Base-by-base conservation (phyloP, 2,329 filamentous ascomycete genomes). In the Aureobasidium sp. region DNA sequence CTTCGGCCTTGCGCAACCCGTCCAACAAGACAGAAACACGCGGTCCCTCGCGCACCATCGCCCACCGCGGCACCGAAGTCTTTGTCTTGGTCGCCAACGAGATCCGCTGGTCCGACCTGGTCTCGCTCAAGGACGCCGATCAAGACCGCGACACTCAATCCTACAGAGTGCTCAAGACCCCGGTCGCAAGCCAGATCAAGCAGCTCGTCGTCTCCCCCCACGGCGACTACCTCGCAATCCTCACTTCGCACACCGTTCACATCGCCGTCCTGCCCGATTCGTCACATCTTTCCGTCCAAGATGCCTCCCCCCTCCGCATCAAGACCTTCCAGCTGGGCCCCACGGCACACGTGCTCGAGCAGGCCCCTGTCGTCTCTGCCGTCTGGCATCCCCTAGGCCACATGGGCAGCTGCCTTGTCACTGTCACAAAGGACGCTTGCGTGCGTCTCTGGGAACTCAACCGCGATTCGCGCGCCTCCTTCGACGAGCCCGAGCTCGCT, bases 351-450 rank as follows among this genome's bases (percentile, higher is more conserved):
- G 90, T 96, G 51, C 87, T 92, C 53, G 90, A 93, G 49, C 87
- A 91, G 65, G 84, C 90, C 8, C 84, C 89, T 1, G 80, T 99
- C 60, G 85, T 86, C 23, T 90, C 90, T 1, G 88, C 87, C 4
- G 68, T 96, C 61, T 99, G 94, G 93, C 94, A 99, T 74, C 94
- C 94, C 0, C 78, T 97, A 0, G 92, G 92, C 1, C 85, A 93
- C 11, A 84, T 88, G 63, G 89, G 89, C 33, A 85, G 85, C 23
- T 91, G 89, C 59, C 76, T 99, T 33, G 87, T 97, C 21, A 97
- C 94, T 0, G 82, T 96, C 43, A 96, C 94, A 1, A 84, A 85
- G 57, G 91, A 96, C 71, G 90, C 92, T 7, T 86, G 92, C 38
- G 89, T 97, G 4, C 84, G 94, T 37, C 76, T 96, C 17, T 97